Evolutionary conservation across 2,329 filamentous ascomycete species (phyloP), one percentile per base, ranked within the genome.

Genomic region (Cercospora sp.): DNA sequence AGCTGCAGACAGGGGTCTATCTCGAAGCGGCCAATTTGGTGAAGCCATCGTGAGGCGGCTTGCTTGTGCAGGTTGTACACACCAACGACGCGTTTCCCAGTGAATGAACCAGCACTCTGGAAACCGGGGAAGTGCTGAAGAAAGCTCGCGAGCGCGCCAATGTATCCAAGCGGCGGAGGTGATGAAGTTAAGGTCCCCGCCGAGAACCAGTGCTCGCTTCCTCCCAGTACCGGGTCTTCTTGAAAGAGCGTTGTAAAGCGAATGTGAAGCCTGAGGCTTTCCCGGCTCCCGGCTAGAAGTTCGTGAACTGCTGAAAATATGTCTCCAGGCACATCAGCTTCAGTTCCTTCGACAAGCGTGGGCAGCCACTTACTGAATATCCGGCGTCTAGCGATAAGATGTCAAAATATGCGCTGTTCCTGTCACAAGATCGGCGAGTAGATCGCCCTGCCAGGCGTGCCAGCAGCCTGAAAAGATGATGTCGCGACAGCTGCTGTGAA

Each of bases 1-100:
- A 9, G 42, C 42, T 16, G 42, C 42, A 18, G 42, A 23, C 60
- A 20, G 60, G 42, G 42, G 16, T 53, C 12, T 42, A 33, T 63
- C 28, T 36, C 5, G 62, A 13, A 70, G 63, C 45, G 64, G 59
- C 65, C 68, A 61, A 62, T 67, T 48, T 58, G 48, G 45, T 28
- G 57, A 36, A 33, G 51, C 51, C 62, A 64, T 58, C 30, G n/a
- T 31, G 7, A 8, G 33, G 28, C 31, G 62, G 48, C 26, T 30
- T 13, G 51, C 51, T 39, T n/a, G 26, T 36, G 62, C 62, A 58
- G 30, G 16, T n/a, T 1, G n/a, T 9, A n/a, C 12, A 42, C 20
- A 18, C 36, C 13, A 28, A 39, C 12, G 18, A 23, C 8, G 5
- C 30, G 28, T 31, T 0, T 53, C 8, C 13, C 23, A n/a, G 48